phyloP scores from a whole-genome alignment of 441 rosid genomes.

The Jatropha multifida region DNA sequence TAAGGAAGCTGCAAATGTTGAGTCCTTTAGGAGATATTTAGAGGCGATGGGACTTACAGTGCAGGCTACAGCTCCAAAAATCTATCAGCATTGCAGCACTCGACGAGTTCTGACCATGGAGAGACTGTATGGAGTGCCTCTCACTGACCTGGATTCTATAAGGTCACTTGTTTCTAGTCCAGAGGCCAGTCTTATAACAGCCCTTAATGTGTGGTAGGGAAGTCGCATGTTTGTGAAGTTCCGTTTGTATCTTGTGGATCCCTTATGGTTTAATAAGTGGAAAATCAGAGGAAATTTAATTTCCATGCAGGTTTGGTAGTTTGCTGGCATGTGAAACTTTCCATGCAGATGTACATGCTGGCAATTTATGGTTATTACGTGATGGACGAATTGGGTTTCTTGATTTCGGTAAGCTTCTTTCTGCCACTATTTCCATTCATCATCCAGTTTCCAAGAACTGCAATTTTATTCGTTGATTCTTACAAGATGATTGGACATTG shows the following conservation, averaged over 20 bases:
- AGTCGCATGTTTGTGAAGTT: constrained; percentile 14
- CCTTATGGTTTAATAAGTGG: constrained; percentile 1
- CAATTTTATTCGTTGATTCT: not conserved
- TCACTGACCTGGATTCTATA: constrained; percentile 92
- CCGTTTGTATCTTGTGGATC: not conserved
- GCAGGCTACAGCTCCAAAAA: constrained; percentile 95
- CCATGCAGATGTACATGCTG: constrained; percentile 99
- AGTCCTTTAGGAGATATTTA: constrained; percentile 78
- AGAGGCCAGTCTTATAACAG: constrained; percentile 89
- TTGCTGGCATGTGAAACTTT: constrained; percentile 93
- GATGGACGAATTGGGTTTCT: constrained; percentile 99
- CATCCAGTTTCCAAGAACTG: constrained; percentile 10
- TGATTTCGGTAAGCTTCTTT: constrained; percentile 74
- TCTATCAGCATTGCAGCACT: constrained; percentile 85
- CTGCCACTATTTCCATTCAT: constrained; percentile 13
- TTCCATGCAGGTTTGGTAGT: constrained; percentile 86
- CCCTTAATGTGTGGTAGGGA: constrained; percentile 93
- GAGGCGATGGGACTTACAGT: constrained; percentile 84
- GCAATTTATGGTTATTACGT: constrained; percentile 91
- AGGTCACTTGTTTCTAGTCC: constrained; percentile 89
- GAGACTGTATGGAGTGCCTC: constrained; percentile 99
- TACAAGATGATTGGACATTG: not conserved
- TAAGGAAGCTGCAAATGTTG: constrained; percentile 86
- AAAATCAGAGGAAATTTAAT: constrained; percentile 7
- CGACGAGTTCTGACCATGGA: constrained; percentile 89